Base-by-base conservation (phyloP, 768 basidiomycete genomes). In the Mycena venus region DNA sequence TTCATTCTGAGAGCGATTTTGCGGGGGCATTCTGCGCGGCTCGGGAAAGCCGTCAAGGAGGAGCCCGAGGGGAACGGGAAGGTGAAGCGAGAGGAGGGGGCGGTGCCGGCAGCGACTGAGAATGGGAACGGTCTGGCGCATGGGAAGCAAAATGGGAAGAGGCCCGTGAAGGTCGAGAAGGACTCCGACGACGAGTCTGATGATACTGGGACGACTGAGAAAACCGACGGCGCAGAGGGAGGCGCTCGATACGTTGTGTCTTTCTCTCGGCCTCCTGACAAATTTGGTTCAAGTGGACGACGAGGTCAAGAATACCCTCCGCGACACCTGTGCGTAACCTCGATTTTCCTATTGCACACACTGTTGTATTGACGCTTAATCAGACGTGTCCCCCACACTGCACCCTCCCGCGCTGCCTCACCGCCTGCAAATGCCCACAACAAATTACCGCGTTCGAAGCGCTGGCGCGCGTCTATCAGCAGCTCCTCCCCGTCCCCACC, bases 191-290 rank as follows among this genome's bases (percentile, higher is more conserved):
- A 73, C 11, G 75, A 74, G 11, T 70, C 79, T 36, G 77, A 72
- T 11, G 53, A 42, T 19, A 53, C 40, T 29, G 31, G 6, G 32
- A 75, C 47, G 21, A 53, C 40, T 29, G 31, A 9, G 32, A 75
- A 80, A 14, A 76, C 77, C 25, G 81, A 83, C 27, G 72, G 77
- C 19, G 78, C 82, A 0, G 83, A 86, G 6, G n/a, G 85, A 88
- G 44, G 83, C 88, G 4, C 85, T 94, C n/a, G 95, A 96, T 79
- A 86, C 88, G 38, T 84, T 95, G 6, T 96, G 94, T 80, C 91
- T 96, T 31, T 89, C 91, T 8, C 87, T 96, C 7, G 95, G 92
- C 1, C 83, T 96, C 12, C 83, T 96, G 47, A 94, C 94, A 64
- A 96, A 95, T 80, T 84, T 96, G 51, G 90, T 94, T 0, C 93